Conservation (phyloP, 139 green algal species). For the Yamagishiella unicocca region DNA sequence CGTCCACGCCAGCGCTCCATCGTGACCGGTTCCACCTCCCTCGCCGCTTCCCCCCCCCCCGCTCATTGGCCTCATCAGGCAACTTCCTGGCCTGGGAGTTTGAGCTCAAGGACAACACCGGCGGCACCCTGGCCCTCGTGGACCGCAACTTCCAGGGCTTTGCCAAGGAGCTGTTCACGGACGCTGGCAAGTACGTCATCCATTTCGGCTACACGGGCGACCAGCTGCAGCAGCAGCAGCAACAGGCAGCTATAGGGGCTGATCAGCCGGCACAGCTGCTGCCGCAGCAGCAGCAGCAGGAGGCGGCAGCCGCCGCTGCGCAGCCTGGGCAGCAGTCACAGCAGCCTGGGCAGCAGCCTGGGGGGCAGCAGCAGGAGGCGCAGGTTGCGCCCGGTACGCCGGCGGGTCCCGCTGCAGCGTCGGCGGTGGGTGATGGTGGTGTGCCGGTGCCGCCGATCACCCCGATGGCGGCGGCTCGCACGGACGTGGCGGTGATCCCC, state of each 20-base stretch:
- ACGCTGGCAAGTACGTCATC: constrained; percentile 89
- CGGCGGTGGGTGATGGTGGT: too few species aligned
- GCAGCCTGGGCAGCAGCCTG: neutral
- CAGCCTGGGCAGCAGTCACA: neutral
- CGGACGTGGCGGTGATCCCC: constrained; percentile 79
- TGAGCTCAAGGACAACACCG: constrained; percentile 79
- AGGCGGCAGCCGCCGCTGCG: neutral
- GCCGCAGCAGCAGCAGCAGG: constrained; percentile 12
- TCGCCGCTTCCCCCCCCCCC: too few species aligned
- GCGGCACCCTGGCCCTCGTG: constrained; percentile 85
- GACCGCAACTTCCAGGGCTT: constrained; percentile 91
- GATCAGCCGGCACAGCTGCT: neutral
- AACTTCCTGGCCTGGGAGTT: constrained; percentile 93
- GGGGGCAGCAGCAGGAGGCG: neutral
- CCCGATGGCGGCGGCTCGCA: constrained; percentile 66
- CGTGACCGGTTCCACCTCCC: neutral
- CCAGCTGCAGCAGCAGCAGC: constrained; percentile 41
- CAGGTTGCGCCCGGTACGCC: neutral
- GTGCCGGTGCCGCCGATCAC: constrained; percentile 53
- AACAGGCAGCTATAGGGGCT: neutral
- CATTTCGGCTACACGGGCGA: constrained; percentile 79
- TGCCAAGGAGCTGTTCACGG: constrained; percentile 83
- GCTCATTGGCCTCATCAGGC: constrained; percentile 19
- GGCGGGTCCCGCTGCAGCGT: neutral
- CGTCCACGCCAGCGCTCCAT: neutral